Percentiles rank a stretch among this genome's conserved stretches.
Evolutionary conservation across 495 filamentous ascomycete species (phyloP).

Genomic region (Talaromyces proteolyticus): DNA sequence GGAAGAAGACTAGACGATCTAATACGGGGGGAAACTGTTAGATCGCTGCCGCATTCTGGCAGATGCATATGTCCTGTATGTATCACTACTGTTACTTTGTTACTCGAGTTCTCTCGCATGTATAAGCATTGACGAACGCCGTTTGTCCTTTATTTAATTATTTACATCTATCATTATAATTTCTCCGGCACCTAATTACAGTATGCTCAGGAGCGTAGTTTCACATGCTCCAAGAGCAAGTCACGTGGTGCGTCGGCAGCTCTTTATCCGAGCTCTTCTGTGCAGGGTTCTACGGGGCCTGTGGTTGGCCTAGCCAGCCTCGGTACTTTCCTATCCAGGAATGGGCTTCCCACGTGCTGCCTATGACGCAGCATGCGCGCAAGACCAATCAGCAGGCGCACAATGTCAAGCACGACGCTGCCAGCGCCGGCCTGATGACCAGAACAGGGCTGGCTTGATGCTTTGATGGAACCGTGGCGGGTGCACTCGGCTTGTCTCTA

Average conservation of each 20-base stretch:
- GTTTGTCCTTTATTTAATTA: no score
- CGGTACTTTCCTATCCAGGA: conserved; percentile 19
- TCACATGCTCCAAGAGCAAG: background rate
- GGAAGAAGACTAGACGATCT: conserved; percentile 29
- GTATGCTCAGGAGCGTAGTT: no score
- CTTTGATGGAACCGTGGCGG: background rate
- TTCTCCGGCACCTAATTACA: no score
- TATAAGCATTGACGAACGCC: conserved; percentile 1
- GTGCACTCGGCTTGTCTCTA: background rate
- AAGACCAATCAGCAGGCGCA: background rate
- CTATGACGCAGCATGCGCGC: background rate
- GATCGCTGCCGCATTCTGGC: background rate
- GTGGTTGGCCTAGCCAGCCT: conserved; percentile 15
- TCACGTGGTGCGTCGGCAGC: background rate
- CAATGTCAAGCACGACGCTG: background rate
- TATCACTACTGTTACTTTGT: conserved; percentile 27
- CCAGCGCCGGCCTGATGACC: background rate
- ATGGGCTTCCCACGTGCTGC: background rate
- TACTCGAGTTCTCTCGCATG: background rate
- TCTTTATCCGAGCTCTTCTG: no score
- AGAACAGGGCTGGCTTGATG: conserved; percentile 1
- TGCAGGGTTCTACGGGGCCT: no score
- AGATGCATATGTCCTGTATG: conserved; percentile 25
- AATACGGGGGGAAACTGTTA: background rate
- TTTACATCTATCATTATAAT: no score